A percentile compares a stretch with the other conserved stretches of the same genome.
Evolutionary conservation across 768 basidiomycete species (phyloP).

Genomic region (Pleurotus ostreatus): DNA sequence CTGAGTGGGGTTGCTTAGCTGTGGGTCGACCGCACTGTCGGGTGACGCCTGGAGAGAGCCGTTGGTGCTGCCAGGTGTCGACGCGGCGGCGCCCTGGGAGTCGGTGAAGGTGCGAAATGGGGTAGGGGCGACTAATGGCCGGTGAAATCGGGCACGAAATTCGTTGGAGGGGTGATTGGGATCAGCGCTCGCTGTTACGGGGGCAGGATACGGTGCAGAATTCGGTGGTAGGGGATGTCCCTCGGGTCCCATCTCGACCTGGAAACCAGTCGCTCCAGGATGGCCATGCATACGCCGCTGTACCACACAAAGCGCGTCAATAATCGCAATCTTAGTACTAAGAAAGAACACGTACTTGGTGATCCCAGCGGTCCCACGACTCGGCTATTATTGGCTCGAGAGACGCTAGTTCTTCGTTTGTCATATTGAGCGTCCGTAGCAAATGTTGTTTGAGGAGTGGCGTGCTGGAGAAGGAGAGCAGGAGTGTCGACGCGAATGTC

Average conservation of each 20-base stretch:
- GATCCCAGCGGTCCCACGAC: slow-evolving; percentile 86
- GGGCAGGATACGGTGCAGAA: slow-evolving; percentile 18
- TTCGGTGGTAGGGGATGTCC: slow-evolving; percentile 13
- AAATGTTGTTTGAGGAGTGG: slow-evolving; percentile 74
- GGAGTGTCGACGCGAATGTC: slow-evolving; percentile 74
- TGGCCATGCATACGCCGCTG: slow-evolving; percentile 35
- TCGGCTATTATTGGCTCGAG: slow-evolving; percentile 79
- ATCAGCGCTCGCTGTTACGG: slow-evolving; percentile 22
- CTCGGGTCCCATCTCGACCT: slow-evolving; percentile 13
- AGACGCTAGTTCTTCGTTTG: slow-evolving; percentile 73
- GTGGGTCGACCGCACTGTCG: slow-evolving; percentile 33
- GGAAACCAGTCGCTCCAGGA: slow-evolving; percentile 14
- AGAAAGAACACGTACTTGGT: slow-evolving; percentile 48
- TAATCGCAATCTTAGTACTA: slow-evolving; percentile 7
- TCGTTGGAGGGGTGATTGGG: slow-evolving; percentile 34
- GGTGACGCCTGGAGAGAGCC: slow-evolving; percentile 20
- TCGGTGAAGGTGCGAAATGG: slow-evolving; percentile 42
- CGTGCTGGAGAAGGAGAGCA: slow-evolving; percentile 73
- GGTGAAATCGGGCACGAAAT: slow-evolving; percentile 64
- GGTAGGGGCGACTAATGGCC: slow-evolving; percentile 53
- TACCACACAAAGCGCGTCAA: slow-evolving; percentile 7
- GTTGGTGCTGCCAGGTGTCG: slow-evolving; percentile 18
- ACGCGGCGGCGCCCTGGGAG: slow-evolving; percentile 6
- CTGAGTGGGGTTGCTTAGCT: slow-evolving; percentile 16
- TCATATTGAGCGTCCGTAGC: slow-evolving; percentile 67